phyloP scores from a whole-genome alignment of 331 rosid genomes.

The Dryas integrifolia region DNA sequence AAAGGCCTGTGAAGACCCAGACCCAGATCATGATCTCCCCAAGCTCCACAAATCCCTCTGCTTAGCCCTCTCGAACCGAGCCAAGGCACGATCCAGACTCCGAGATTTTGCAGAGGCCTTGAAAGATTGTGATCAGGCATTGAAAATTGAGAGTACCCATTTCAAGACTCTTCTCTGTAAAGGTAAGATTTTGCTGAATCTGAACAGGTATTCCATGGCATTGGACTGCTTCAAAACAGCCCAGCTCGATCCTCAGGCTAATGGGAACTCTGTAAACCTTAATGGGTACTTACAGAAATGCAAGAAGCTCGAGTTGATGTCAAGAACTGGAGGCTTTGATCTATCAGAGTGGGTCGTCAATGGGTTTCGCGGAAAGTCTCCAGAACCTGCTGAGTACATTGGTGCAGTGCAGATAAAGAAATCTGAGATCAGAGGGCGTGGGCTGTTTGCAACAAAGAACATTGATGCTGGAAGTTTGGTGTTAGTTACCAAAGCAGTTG shows the following conservation, averaged over 20 bases:
- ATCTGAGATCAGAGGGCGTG: constrained; percentile 77
- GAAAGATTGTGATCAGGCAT: constrained; percentile 63
- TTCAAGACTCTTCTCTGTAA: constrained; percentile 79
- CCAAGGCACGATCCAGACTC: constrained; percentile 65
- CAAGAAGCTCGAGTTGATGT: constrained; percentile 60
- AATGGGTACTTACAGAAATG: constrained; percentile 65
- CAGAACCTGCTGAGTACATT: constrained; percentile 70
- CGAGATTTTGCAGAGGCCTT: constrained; percentile 49
- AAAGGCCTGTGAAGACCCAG: neutral
- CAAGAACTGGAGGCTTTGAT: constrained; percentile 65
- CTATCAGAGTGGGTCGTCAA: constrained; percentile 70
- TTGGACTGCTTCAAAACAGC: constrained; percentile 56
- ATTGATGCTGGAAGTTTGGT: constrained; percentile 69
- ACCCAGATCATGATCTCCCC: constrained; percentile 21
- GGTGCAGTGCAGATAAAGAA: constrained; percentile 62
- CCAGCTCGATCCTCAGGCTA: constrained; percentile 46
- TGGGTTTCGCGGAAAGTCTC: constrained; percentile 57
- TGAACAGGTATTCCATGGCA: constrained; percentile 60
- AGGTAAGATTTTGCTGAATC: constrained; percentile 72
- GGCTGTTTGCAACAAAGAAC: constrained; percentile 62
- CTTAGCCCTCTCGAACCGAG: constrained; percentile 73
- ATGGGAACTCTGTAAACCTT: constrained; percentile 42
- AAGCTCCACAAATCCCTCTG: constrained; percentile 67
- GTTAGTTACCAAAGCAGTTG: constrained; percentile 64
- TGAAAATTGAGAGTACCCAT: constrained; percentile 55